Percentiles rank a stretch among this genome's conserved stretches.
Conservation (phyloP, 805 yeast genomes). For the Ogataea ganodermae region DNA sequence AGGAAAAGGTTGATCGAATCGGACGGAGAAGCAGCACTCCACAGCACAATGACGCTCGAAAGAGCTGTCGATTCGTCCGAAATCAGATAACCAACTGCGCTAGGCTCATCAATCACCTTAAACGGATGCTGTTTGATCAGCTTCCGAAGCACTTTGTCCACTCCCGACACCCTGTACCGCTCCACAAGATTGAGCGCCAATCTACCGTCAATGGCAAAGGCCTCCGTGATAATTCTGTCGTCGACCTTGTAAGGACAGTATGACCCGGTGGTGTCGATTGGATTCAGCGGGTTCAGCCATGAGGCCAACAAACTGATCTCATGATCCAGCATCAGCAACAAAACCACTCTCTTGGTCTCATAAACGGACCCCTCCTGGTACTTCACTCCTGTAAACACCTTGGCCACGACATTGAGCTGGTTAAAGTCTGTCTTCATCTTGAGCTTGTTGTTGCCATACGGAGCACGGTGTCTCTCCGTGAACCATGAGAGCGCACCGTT, state of each 20-base stretch:
- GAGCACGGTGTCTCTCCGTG: constrained; percentile 58
- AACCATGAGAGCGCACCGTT: constrained; percentile 83
- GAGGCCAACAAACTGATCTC: constrained; percentile 72
- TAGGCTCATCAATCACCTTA: constrained; percentile 54
- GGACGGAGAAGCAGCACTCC: constrained; percentile 79
- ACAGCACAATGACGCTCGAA: constrained; percentile 43
- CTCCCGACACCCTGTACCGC: constrained; percentile 49
- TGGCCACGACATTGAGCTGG: constrained; percentile 55
- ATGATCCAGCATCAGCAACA: constrained; percentile 66
- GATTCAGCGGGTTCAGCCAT: constrained; percentile 71
- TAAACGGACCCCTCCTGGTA: constrained; percentile 28
- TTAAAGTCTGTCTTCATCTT: constrained; percentile 69
- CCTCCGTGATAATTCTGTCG: constrained; percentile 49
- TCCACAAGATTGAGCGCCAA: constrained; percentile 71
- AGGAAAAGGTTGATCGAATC: constrained; percentile 82
- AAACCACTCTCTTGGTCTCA: constrained; percentile 53
- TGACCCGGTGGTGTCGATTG: constrained; percentile 42
- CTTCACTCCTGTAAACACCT: constrained; percentile 29
- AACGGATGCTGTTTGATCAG: constrained; percentile 60
- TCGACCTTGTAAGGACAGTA: constrained; percentile 38
- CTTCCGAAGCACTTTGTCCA: constrained; percentile 41
- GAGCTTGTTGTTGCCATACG: constrained; percentile 81
- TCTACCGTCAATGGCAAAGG: constrained; percentile 68
- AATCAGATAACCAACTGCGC: constrained; percentile 58
- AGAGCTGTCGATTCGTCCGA: constrained; percentile 22